Evolutionary conservation across 345 rosid species (phyloP).

Genomic region (Eucalyptus grandis): DNA sequence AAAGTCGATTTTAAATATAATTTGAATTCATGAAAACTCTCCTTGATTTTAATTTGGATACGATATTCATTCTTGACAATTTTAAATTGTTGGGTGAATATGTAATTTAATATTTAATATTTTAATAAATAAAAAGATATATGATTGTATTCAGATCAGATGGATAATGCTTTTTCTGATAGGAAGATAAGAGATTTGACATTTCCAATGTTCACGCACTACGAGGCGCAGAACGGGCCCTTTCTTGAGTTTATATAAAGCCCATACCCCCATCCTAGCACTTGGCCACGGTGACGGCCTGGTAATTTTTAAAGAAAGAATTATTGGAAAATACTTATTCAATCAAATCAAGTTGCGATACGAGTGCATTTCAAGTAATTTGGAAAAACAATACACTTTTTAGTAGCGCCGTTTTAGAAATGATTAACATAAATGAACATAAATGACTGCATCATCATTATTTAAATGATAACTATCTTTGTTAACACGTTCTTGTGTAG

Average conservation of each 20-base stretch:
- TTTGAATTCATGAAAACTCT: accelerated
- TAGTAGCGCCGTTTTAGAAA: background rate
- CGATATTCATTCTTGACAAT: too few species aligned
- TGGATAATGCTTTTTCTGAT: background rate
- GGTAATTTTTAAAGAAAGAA: background rate
- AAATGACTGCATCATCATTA: background rate
- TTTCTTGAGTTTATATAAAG: background rate
- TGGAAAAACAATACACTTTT: background rate
- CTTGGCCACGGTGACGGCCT: background rate
- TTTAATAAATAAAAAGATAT: too few species aligned
- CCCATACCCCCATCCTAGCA: background rate
- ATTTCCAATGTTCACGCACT: background rate
- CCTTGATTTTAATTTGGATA: background rate
- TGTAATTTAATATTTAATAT: too few species aligned
- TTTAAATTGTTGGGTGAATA: accelerated
- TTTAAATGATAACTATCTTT: background rate
- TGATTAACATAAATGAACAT: background rate
- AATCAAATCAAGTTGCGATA: background rate
- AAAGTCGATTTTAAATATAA: background rate
- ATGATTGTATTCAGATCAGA: background rate
- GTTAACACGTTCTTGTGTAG: background rate
- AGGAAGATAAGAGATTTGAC: background rate
- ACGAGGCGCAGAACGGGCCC: background rate
- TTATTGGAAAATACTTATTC: background rate
- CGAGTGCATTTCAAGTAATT: background rate